A percentile compares a stretch with the other conserved stretches of the same genome.
These are phyloP conservation scores for Helianthus annuus DNA, from an alignment of 129 eudicot genomes.

Conservation along the genomic window DNA sequence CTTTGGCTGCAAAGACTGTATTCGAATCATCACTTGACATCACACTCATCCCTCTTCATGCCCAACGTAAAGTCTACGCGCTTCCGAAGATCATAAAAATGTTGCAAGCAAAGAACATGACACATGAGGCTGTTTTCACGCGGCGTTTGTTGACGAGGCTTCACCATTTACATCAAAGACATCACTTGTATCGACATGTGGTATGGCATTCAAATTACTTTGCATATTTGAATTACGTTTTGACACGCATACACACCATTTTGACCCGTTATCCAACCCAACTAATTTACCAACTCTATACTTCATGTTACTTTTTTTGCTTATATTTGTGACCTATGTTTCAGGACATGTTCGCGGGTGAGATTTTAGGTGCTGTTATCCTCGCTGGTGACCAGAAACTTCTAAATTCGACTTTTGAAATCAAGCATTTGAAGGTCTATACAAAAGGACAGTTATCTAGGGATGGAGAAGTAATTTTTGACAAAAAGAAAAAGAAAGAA, in stretches of 20 bases:
- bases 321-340: not conserved
- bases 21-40: slow-evolving; percentile 56
- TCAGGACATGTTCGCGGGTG: slow-evolving; percentile 79
- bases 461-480: slow-evolving; percentile 62
- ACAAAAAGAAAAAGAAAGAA: slow-evolving; percentile 36
- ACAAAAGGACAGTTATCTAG: slow-evolving; percentile 51
- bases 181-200: slow-evolving; percentile 57
- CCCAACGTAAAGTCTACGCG: slow-evolving; percentile 47
- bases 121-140: slow-evolving; percentile 58
- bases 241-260: not conserved
- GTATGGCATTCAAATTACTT: slow-evolving; percentile 32
- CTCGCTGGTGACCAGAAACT: slow-evolving; percentile 36
- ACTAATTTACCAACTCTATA: not conserved
- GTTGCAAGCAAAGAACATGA: slow-evolving; percentile 38
- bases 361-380: slow-evolving; percentile 72
- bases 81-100: slow-evolving; percentile 41
- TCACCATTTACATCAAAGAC: slow-evolving; percentile 36
- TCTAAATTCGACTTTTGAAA: slow-evolving; percentile 35
- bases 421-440: slow-evolving; percentile 40
- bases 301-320: not conserved
- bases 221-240: not conserved
- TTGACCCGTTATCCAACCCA: not conserved
- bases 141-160: slow-evolving; percentile 49
- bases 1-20: slow-evolving; percentile 74
- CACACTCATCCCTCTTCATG: slow-evolving; percentile 60